Percentiles rank a stretch among this genome's conserved stretches.
These are phyloP conservation scores for Botryosphaeria dothidea DNA, from an alignment of 2,329 filamentous ascomycete genomes.

Conservation along the genomic window DNA sequence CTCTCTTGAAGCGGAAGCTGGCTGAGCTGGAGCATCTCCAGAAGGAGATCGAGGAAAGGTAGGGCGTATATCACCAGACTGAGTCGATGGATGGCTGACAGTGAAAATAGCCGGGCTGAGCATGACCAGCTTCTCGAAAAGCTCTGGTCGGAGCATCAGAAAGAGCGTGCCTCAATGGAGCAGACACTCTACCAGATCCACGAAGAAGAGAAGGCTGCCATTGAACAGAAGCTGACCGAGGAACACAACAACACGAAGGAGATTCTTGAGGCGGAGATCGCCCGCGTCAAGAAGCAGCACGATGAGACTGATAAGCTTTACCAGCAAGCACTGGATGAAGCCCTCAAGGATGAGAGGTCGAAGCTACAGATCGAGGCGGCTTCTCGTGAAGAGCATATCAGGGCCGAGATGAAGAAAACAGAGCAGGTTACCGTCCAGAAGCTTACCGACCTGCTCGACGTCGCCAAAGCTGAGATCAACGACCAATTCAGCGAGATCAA, in stretches of 20 bases:
- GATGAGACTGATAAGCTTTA: slow-evolving; percentile 18
- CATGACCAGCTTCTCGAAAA: slow-evolving; percentile 16
- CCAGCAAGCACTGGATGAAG: slow-evolving; percentile 17
- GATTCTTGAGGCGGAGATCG: slow-evolving; percentile 12
- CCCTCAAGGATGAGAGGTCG: slow-evolving; percentile 15
- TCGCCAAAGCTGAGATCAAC: slow-evolving; percentile 15
- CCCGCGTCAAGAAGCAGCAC: slow-evolving; percentile 16
- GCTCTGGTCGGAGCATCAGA: slow-evolving; percentile 16
- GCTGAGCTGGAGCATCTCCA: not conserved
- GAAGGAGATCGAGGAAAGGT: slow-evolving; percentile 11
- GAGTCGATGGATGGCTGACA: not conserved
- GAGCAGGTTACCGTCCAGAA: slow-evolving; percentile 6
- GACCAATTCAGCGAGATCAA: slow-evolving; percentile 16
- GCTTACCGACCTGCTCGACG: slow-evolving; percentile 16
- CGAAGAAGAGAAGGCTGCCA: slow-evolving; percentile 13
- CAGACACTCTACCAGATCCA: slow-evolving; percentile 15
- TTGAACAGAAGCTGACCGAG: not conserved
- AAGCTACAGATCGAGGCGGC: slow-evolving; percentile 9
- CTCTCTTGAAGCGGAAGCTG: not conserved
- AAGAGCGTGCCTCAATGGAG: slow-evolving; percentile 16
- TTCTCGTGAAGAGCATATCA: slow-evolving; percentile 4
- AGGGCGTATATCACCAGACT: not conserved
- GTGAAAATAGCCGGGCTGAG: slow-evolving; percentile 1
- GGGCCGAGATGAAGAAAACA: slow-evolving; percentile 6
- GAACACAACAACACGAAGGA: not conserved